Conservation (phyloP, 2,329 filamentous ascomycete species). For the Neophaeococcomyces mojaviensis region DNA sequence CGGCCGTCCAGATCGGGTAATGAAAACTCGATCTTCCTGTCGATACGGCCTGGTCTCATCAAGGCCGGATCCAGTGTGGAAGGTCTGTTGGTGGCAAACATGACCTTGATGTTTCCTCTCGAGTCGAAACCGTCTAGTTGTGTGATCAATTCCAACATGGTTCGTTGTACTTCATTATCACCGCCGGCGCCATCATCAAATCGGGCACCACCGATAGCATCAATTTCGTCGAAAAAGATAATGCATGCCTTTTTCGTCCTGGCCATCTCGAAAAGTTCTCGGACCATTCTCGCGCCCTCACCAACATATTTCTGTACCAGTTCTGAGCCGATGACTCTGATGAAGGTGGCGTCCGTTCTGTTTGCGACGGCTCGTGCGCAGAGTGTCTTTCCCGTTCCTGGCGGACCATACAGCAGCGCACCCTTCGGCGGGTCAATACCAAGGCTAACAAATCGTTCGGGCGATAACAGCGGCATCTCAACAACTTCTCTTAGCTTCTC, state of each 20-base stretch:
- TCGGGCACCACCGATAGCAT: slow-evolving; percentile 88
- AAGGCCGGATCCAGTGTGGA: slow-evolving; percentile 93
- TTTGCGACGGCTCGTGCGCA: slow-evolving; percentile 97
- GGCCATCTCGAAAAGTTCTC: slow-evolving; percentile 98
- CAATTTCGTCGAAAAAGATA: slow-evolving; percentile 99
- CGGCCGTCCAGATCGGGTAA: slow-evolving; percentile 94
- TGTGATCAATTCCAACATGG: slow-evolving; percentile 96
- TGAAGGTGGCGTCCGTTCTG: slow-evolving; percentile 96
- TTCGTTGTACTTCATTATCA: slow-evolving; percentile 95
- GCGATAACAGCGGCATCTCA: slow-evolving; percentile 93
- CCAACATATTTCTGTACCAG: slow-evolving; percentile 98
- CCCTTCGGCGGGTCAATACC: slow-evolving; percentile 98
- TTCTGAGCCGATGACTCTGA: slow-evolving; percentile 95
- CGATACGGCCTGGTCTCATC: slow-evolving; percentile 94
- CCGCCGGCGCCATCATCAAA: slow-evolving; percentile 95
- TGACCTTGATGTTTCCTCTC: slow-evolving; percentile 97
- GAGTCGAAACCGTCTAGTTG: slow-evolving; percentile 95
- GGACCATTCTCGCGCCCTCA: slow-evolving; percentile 95
- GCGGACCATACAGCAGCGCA: slow-evolving; percentile 89
- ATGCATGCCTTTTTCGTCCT: slow-evolving; percentile 99
- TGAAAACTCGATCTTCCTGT: slow-evolving; percentile 98
- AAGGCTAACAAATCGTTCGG: slow-evolving; percentile 95
- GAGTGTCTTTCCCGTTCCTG: slow-evolving; percentile 97
- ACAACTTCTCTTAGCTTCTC: slow-evolving; percentile 98
- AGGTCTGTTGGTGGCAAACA: slow-evolving; percentile 97